Evolutionary conservation across 2,329 filamentous ascomycete species (phyloP), one percentile per base, ranked within the genome.

Genomic region (Pseudogymnoascus sp.): DNA sequence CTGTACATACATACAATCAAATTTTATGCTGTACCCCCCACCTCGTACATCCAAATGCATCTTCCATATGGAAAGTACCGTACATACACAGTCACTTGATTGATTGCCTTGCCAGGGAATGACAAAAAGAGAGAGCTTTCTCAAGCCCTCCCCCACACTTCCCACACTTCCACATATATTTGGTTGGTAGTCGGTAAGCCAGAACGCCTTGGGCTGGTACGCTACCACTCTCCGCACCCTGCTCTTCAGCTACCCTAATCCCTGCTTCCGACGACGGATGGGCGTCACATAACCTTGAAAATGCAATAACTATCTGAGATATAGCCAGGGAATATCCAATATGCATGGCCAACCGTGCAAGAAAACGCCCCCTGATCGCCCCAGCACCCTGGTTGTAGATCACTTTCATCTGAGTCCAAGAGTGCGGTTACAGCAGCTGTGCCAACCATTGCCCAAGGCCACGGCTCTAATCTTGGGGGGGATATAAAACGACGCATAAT

Each of bases 241-340:
- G 49, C 49, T 56, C 49, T 56, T 56, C 49, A 56, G 49, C 49
- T 56, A 56, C 49, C 49, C 49, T 56, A 56, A 56, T 56, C 49
- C 49, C 28, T 56, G 49, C 28, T 56, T 34, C 49, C 49, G 49
- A 36, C 18, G 28, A 36, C 12, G n/a, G 49, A 36, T 14, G 28
- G 49, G 28, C 49, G 16, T 21, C 49, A 56, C 25, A 56, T 34
- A 56, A 12, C 49, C 28, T 56, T 34, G 28, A 56, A 56, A 56
- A 56, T 56, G 49, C 28, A 56, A 56, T 56, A 56, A 34, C 28
- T 36, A 8, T 56, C 28, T 56, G 49, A 11, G 12, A 56, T 56
- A 56, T 56, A 56, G 46, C 25, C 49, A 56, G 12, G 49, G 49
- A 34, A 4, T 36, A 5, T 18, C 4, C 25, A 56, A 56, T 56